Evolutionary conservation across 768 basidiomycete species (phyloP).

Genomic region (Termitomyces eurrhizus): DNA sequence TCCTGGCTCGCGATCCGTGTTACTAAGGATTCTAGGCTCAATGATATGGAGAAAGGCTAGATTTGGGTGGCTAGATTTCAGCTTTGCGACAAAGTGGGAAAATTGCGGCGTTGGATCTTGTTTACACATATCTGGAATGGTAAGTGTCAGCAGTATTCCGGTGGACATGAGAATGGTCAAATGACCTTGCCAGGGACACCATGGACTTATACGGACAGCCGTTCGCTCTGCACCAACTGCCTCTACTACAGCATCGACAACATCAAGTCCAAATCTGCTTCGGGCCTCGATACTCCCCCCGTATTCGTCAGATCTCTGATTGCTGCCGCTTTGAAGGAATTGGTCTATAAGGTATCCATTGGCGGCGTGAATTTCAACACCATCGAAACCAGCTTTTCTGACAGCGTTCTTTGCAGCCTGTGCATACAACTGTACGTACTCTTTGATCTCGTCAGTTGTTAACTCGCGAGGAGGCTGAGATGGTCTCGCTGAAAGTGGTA

Average conservation of each 20-base stretch:
- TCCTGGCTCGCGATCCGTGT: slow-evolving; percentile 8
- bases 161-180: neutral
- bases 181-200: slow-evolving; percentile 31
- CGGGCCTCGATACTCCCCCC: slow-evolving; percentile 66
- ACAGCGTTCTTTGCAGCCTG: slow-evolving; percentile 55
- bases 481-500: slow-evolving; percentile 22
- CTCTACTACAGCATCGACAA: slow-evolving; percentile 45
- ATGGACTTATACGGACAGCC: slow-evolving; percentile 56
- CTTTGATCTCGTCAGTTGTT: slow-evolving; percentile 43
- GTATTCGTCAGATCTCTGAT: slow-evolving; percentile 60
- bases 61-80: slow-evolving; percentile 36
- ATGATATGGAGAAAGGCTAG: slow-evolving; percentile 51
- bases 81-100: slow-evolving; percentile 38
- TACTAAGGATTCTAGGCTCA: slow-evolving; percentile 31
- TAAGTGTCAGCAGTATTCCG: slow-evolving; percentile 22
- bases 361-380: slow-evolving; percentile 45
- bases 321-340: slow-evolving; percentile 55
- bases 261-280: slow-evolving; percentile 50
- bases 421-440: slow-evolving; percentile 47
- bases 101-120: slow-evolving; percentile 53
- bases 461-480: slow-evolving; percentile 35
- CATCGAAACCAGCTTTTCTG: slow-evolving; percentile 62
- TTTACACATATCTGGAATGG: slow-evolving; percentile 45
- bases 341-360: slow-evolving; percentile 55
- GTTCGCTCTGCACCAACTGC: slow-evolving; percentile 53